These are phyloP conservation scores for Oryza rufipogon DNA, from an alignment of 176 grass and related monocot genomes.

Conservation along the genomic window DNA sequence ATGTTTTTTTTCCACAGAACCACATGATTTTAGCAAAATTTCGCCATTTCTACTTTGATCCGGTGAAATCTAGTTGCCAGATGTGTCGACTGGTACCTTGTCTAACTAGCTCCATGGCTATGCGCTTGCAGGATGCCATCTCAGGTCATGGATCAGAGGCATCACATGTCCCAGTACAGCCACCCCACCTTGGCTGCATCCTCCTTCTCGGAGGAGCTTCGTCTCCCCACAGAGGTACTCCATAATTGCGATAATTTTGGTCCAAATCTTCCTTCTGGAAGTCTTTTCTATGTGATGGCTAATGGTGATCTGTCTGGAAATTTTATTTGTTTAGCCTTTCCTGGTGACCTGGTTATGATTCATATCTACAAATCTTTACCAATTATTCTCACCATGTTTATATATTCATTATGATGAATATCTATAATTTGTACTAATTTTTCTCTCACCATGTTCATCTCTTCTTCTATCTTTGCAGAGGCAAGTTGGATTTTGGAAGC, in stretches of 20 bases:
- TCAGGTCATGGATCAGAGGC: conserved; percentile 74
- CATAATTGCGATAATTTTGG: conserved; percentile 2
- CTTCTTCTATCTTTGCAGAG: conserved; percentile 52
- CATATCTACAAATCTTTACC: conserved; percentile 17
- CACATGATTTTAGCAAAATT: conserved; percentile 12
- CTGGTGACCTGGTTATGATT: conserved; percentile 11
- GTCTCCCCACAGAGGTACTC: conserved; percentile 71
- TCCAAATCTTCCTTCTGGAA: conserved; percentile 15
- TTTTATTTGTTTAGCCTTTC: conserved; percentile 5
- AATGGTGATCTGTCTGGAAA: conserved; percentile 26
- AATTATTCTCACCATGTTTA: conserved; percentile 32
- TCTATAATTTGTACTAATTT: conserved; percentile 29
- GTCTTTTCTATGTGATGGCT: conserved; percentile 12
- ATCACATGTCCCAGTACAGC: conserved; percentile 43
- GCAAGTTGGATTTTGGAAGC: conserved; percentile 89
- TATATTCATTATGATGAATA: conserved; percentile 23
- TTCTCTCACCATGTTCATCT: background rate
- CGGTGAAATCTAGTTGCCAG: conserved; percentile 12
- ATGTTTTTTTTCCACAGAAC: background rate
- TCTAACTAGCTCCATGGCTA: conserved; percentile 27
- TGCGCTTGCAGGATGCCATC: conserved; percentile 61
- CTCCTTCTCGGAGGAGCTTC: conserved; percentile 74
- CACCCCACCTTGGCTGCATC: conserved; percentile 48
- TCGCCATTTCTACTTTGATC: conserved; percentile 37
- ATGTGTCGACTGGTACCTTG: background rate